These are phyloP conservation scores for Anacardium occidentale DNA, from an alignment of 345 rosid species.

Conservation along the genomic window DNA sequence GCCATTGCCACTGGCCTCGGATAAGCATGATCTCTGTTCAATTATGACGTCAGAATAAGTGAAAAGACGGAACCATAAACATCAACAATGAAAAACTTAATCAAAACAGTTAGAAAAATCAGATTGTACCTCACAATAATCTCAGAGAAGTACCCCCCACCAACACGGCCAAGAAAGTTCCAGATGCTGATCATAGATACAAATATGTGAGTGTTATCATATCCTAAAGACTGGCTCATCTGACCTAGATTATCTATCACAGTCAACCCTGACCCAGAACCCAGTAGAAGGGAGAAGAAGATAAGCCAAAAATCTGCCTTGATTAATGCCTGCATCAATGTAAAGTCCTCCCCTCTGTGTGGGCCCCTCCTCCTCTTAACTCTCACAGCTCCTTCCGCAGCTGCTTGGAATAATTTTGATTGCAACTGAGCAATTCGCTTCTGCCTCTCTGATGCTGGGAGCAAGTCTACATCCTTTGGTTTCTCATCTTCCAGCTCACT, in stretches of 20 bases:
- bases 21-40: slow-evolving; percentile 73
- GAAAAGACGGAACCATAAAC: slow-evolving; percentile 10
- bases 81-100: not conserved
- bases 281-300: slow-evolving; percentile 63
- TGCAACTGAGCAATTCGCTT: slow-evolving; percentile 57
- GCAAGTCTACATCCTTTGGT: slow-evolving; percentile 44
- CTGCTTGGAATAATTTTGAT: slow-evolving; percentile 54
- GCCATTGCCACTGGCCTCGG: slow-evolving; percentile 91
- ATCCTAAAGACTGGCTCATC: slow-evolving; percentile 67
- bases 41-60: slow-evolving; percentile 10
- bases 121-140: slow-evolving; percentile 51
- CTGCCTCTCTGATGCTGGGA: slow-evolving; percentile 49
- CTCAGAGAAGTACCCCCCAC: slow-evolving; percentile 93
- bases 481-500: slow-evolving; percentile 76
- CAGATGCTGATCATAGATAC: slow-evolving; percentile 86
- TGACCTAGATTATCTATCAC: slow-evolving; percentile 86
- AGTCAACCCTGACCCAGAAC: slow-evolving; percentile 78
- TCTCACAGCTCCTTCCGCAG: slow-evolving; percentile 62
- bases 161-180: slow-evolving; percentile 89
- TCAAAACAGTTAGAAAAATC: not conserved
- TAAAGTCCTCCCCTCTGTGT: slow-evolving; percentile 76
- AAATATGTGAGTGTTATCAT: slow-evolving; percentile 50
- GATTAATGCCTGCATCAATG: slow-evolving; percentile 61
- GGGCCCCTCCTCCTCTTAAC: slow-evolving; percentile 60
- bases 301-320: slow-evolving; percentile 81